Conservation (phyloP, 495 filamentous ascomycete species). For the Daldinia vernicosa region DNA sequence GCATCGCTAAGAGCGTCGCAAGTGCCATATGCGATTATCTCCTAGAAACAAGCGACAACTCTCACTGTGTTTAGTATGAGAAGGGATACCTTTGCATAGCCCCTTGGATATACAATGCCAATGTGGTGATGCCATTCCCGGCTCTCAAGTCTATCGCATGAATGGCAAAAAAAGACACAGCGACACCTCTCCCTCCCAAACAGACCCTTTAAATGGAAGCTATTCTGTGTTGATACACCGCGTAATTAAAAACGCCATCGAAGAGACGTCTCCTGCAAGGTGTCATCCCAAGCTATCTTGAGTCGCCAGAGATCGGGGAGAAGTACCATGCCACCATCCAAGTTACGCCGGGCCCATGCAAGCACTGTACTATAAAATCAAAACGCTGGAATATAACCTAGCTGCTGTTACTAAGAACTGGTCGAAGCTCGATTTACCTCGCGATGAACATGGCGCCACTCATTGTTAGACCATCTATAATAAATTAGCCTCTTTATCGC, state of each 20-base stretch:
- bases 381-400: slow-evolving; percentile 17
- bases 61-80: slow-evolving; percentile 15
- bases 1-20: neutral
- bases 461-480: slow-evolving; percentile 47
- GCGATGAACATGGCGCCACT: slow-evolving; percentile 25
- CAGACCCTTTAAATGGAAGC: slow-evolving; percentile 11
- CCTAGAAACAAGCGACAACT: slow-evolving; percentile 3
- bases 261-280: neutral
- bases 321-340: slow-evolving; percentile 38
- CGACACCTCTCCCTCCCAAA: slow-evolving; percentile 5
- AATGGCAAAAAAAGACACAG: slow-evolving; percentile 20
- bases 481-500: slow-evolving; percentile 18
- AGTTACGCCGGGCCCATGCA: slow-evolving; percentile 44
- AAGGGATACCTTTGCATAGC: slow-evolving; percentile 25
- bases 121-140: slow-evolving; percentile 13
- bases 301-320: slow-evolving; percentile 15
- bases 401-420: slow-evolving; percentile 13
- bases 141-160: slow-evolving; percentile 29
- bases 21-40: neutral
- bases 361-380: slow-evolving; percentile 31
- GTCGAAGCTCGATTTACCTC: slow-evolving; percentile 21
- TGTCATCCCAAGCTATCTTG: slow-evolving; percentile 1
- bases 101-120: slow-evolving; percentile 37
- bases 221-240: slow-evolving; percentile 25
- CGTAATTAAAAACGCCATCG: slow-evolving; percentile 14